These are phyloP conservation scores for Comarum palustre DNA, from an alignment of 306 rosid genomes.

Conservation along the genomic window DNA sequence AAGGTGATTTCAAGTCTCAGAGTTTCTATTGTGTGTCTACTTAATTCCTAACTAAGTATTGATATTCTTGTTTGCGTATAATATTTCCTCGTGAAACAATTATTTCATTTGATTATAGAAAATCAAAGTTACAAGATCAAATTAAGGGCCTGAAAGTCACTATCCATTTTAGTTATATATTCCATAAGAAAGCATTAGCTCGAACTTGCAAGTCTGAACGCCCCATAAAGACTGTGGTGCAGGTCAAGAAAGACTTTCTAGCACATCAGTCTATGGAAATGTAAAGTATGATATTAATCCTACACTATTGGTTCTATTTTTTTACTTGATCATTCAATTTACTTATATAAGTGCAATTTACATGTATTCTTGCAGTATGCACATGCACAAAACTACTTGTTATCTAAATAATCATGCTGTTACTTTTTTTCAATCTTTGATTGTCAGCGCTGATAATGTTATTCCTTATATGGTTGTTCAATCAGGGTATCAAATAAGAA, in stretches of 20 bases:
- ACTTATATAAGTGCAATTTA: no score
- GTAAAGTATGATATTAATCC: no score
- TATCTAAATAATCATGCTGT: neutral
- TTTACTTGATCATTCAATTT: no score
- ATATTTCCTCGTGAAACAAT: neutral
- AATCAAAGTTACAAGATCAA: neutral
- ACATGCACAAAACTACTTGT: neutral
- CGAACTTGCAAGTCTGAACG: neutral
- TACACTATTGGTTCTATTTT: no score
- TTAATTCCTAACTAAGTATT: neutral
- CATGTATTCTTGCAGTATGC: no score
- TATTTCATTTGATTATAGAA: neutral
- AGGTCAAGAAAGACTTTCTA: neutral
- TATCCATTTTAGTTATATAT: neutral
- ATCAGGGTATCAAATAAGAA: neutral
- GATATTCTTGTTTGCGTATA: neutral
- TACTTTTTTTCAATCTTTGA: neutral
- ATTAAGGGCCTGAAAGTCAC: neutral
- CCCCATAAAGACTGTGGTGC: neutral
- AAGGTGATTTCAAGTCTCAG: no score
- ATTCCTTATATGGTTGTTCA: neutral
- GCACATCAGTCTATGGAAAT: no score
- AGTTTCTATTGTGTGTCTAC: no score
- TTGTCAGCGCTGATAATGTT: neutral
- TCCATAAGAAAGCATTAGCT: neutral